Evolutionary conservation across 345 rosid species (phyloP).

Genomic region (Anastatica hierochuntica): DNA sequence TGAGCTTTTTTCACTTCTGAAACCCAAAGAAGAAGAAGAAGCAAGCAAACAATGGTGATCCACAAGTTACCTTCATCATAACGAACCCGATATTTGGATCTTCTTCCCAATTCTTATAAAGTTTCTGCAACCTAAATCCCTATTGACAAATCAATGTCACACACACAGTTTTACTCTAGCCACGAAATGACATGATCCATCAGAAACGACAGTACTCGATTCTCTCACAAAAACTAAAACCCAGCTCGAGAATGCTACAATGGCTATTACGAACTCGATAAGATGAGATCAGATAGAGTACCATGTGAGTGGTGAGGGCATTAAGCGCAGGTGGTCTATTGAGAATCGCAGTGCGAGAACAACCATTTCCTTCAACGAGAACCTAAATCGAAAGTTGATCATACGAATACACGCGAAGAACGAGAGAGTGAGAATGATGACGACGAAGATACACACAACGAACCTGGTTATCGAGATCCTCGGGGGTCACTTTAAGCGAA

Average conservation of each 20-base stretch:
- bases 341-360: conserved; percentile 70
- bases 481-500: conserved; percentile 30
- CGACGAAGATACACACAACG: not conserved
- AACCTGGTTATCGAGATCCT: conserved; percentile 47
- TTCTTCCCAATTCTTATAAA: conserved; percentile 82
- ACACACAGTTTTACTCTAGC: no score
- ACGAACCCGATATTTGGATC: conserved; percentile 72
- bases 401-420: not conserved
- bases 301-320: conserved; percentile 72
- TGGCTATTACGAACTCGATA: no score
- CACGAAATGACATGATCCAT: no score
- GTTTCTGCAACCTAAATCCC: conserved; percentile 51
- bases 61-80: conserved; percentile 50
- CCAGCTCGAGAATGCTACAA: no score
- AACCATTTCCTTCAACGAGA: conserved; percentile 56
- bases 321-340: conserved; percentile 77
- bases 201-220: not conserved
- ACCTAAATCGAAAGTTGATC: conserved; percentile 30
- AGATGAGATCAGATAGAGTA: not conserved
- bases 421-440: not conserved
- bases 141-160: conserved; percentile 12
- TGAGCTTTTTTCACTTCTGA: not conserved
- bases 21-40: not conserved
- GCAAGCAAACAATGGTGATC: not conserved
- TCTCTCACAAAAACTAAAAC: no score